Percentiles rank a stretch among this genome's conserved stretches.
Conservation (phyloP, 257 asterid genomes). For the Solanum medicagineum region DNA sequence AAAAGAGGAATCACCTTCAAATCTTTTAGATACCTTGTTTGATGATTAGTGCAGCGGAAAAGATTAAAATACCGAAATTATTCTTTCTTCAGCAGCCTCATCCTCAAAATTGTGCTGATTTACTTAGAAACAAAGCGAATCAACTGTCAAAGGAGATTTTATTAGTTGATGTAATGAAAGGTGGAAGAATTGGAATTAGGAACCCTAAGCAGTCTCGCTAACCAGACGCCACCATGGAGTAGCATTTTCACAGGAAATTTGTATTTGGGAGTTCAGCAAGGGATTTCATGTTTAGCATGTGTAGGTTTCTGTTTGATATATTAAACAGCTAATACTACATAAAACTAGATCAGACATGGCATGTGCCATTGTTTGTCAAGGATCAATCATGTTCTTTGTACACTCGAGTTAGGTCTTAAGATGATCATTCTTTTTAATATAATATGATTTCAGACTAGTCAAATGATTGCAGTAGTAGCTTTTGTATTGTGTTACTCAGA, state of each 20-base stretch:
- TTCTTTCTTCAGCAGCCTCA: background rate
- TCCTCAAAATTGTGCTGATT: background rate
- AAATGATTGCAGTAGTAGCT: background rate
- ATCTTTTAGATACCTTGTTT: constrained; percentile 62
- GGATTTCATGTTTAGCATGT: background rate
- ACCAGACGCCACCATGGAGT: background rate
- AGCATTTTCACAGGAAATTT: background rate
- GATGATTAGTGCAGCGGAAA: constrained; percentile 17
- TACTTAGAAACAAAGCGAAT: background rate
- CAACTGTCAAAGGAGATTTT: background rate
- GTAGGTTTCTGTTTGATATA: background rate
- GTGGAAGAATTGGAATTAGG: background rate
- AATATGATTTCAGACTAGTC: background rate
- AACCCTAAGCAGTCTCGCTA: background rate
- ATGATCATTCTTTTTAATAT: background rate
- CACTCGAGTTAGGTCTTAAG: background rate
- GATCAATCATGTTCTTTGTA: background rate
- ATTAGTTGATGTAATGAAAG: background rate
- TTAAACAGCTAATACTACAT: background rate
- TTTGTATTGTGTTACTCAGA: background rate
- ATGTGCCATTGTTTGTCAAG: background rate
- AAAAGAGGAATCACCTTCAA: constrained; percentile 49
- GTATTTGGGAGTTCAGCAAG: background rate
- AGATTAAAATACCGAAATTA: background rate
- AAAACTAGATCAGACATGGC: background rate